A percentile compares a stretch with the other conserved stretches of the same genome.
Conservation (phyloP, 1,284 basidiomycete species). For the Anthracocystis setariae region DNA sequence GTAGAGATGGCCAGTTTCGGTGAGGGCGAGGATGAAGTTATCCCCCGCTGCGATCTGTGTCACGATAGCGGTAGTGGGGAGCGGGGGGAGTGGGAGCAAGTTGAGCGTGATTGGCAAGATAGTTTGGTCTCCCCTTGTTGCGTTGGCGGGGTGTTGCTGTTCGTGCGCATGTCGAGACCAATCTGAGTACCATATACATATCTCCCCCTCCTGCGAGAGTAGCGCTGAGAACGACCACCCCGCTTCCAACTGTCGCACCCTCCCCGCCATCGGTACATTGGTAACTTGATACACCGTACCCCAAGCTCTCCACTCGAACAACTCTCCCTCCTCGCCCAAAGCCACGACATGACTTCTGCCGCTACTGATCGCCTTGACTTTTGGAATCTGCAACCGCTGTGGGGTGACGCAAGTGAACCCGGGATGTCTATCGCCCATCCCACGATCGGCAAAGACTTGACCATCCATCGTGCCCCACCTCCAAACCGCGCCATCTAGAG, state of each 20-base stretch:
- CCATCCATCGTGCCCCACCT: conserved; percentile 49
- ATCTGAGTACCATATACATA: conserved; percentile 25
- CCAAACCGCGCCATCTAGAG: conserved; percentile 34
- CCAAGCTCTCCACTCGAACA: conserved; percentile 53
- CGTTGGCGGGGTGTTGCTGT: conserved; percentile 7
- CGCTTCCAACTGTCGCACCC: conserved; percentile 50
- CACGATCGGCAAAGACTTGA: conserved; percentile 1
- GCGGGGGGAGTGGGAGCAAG: not conserved
- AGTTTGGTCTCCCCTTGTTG: not conserved
- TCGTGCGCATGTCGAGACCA: conserved; percentile 12
- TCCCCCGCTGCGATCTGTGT: conserved; percentile 49
- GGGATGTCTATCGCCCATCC: conserved; percentile 3
- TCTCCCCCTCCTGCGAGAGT: conserved; percentile 18
- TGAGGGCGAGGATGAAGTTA: conserved; percentile 52
- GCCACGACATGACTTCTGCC: conserved; percentile 78
- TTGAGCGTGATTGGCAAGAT: conserved; percentile 17
- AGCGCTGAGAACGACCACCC: conserved; percentile 50
- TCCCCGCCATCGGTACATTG: conserved; percentile 1
- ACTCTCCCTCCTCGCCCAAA: conserved; percentile 65
- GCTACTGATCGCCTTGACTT: conserved; percentile 68
- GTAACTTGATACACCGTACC: conserved; percentile 24
- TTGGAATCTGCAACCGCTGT: conserved; percentile 15
- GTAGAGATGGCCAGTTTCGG: conserved; percentile 33
- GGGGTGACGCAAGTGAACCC: conserved; percentile 2
- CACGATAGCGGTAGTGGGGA: conserved; percentile 1